Evolutionary conservation across 2,329 filamentous ascomycete species (phyloP).

Genomic region (Penicillium glabrum): DNA sequence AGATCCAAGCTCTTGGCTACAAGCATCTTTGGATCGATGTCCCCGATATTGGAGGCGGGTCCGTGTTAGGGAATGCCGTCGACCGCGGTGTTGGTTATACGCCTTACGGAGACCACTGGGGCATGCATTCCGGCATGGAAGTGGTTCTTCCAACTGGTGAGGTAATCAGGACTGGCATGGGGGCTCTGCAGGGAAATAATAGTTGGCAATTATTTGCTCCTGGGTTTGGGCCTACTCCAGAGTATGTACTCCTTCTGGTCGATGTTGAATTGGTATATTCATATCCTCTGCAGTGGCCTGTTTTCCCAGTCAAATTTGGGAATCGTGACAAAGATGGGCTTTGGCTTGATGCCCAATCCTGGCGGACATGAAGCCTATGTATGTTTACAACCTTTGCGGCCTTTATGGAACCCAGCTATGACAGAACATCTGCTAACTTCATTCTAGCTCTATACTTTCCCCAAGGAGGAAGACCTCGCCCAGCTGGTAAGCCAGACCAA

Average conservation of each 20-base stretch:
- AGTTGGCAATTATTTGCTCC: constrained; percentile 11
- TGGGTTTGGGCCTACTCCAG: constrained; percentile 7
- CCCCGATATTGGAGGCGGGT: constrained; percentile 12
- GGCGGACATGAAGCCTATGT: constrained; percentile 11
- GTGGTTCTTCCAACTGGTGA: constrained; percentile 10
- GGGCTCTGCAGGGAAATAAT: constrained; percentile 11
- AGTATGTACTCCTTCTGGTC: neutral
- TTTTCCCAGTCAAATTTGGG: constrained; percentile 12
- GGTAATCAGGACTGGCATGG: constrained; percentile 11
- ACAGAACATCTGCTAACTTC: neutral
- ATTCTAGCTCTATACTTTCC: neutral
- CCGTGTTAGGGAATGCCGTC: constrained; percentile 10
- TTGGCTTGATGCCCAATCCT: constrained; percentile 12
- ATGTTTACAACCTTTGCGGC: neutral
- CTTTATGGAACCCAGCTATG: neutral
- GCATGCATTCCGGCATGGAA: constrained; percentile 11
- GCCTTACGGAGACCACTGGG: constrained; percentile 13
- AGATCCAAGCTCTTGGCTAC: constrained; percentile 2
- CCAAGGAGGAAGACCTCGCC: neutral
- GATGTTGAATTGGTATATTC: neutral
- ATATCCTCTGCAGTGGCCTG: neutral
- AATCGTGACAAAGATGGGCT: constrained; percentile 13
- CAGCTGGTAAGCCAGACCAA: neutral
- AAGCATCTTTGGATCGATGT: constrained; percentile 13
- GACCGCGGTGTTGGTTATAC: constrained; percentile 14